Evolutionary conservation across 345 rosid species (phyloP), one percentile per base, ranked within the genome.

Genomic region (Citrus cavaleriei): DNA sequence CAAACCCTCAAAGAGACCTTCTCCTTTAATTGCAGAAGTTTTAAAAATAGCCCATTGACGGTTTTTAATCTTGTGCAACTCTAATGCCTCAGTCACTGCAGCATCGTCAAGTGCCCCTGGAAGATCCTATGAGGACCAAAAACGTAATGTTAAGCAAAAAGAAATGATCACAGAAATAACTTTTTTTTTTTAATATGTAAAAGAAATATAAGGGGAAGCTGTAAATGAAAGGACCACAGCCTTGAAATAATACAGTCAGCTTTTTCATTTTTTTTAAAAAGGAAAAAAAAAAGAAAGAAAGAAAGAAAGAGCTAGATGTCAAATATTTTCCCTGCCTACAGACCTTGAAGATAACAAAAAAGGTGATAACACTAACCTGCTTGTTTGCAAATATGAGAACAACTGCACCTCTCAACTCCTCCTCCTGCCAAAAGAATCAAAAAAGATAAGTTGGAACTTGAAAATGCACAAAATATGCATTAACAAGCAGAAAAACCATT

Each of bases 21-120:
- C 95, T 57, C 92, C 93, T 81, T 92, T 92, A 42, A 82, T 63
- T 7, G 95, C 95, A 80, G 90, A 92, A 55, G 95, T 87, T 81
- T 90, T 90, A 75, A 92, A 92, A 75, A 92, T 92, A 74, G 92
- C 73, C 95, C 95, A 91, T 63, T 90, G 95, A 38, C 91, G 88
- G 72, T 66, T 89, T 82, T 91, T 91, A 66, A 91, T 89, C 85
- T 90, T 91, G 80, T 91, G 95, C 83, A 90, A 75, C 75, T 91
- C 95, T 82, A 90, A 69, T 49, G 91, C 89, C 79, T 91, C 92
- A 4, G 95, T 89, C 51, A 91, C 87, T 54, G 91, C 90, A 72
- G 92, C 92, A 34, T 83, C 93, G 61, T 90, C 93, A 66, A 90
- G 88, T n/a, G 95, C 95, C 61, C 91, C 93, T 6, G 95, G 95